phyloP scores from a whole-genome alignment of 768 basidiomycete species.

The Leccinum variicolor region DNA sequence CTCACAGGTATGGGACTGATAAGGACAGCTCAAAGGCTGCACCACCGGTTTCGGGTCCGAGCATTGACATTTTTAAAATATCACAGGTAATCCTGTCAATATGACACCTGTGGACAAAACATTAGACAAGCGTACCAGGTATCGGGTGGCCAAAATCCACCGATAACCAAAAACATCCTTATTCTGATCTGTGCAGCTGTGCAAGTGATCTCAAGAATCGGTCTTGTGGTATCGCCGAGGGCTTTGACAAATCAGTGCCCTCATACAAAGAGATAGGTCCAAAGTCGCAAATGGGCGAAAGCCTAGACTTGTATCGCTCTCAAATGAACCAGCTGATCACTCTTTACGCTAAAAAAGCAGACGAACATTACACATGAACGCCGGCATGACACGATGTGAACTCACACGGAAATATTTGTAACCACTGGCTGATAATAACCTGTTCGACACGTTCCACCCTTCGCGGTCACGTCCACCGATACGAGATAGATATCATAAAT shows the following conservation, averaged over 20 bases:
- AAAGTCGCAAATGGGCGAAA: neutral
- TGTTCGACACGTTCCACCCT: constrained; percentile 5
- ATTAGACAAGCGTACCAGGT: constrained; percentile 1
- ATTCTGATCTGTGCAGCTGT: constrained; percentile 3
- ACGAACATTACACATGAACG: neutral
- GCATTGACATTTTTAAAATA: neutral
- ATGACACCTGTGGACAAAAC: constrained; percentile 3
- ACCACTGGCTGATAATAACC: constrained; percentile 1
- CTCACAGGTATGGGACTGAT: too few relatives aligned
- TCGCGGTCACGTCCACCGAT: constrained; percentile 9
- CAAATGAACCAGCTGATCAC: constrained; percentile 1
- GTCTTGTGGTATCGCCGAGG: constrained; percentile 18
- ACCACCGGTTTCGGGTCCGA: constrained; percentile 10
- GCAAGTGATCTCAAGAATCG: neutral
- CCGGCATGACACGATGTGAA: neutral
- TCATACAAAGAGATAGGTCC: constrained; percentile 2
- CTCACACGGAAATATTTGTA: constrained; percentile 11
- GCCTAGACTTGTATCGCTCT: neutral
- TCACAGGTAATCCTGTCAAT: neutral
- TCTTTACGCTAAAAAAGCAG: constrained; percentile 8
- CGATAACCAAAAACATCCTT: constrained; percentile 4
- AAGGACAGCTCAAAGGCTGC: neutral
- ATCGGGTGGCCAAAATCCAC: neutral
- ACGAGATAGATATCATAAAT: constrained; percentile 10
- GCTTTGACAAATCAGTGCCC: neutral